Evolutionary conservation across 352 stramenopile genomes (phyloP).

Genomic region (Globisporangium ultimum): DNA sequence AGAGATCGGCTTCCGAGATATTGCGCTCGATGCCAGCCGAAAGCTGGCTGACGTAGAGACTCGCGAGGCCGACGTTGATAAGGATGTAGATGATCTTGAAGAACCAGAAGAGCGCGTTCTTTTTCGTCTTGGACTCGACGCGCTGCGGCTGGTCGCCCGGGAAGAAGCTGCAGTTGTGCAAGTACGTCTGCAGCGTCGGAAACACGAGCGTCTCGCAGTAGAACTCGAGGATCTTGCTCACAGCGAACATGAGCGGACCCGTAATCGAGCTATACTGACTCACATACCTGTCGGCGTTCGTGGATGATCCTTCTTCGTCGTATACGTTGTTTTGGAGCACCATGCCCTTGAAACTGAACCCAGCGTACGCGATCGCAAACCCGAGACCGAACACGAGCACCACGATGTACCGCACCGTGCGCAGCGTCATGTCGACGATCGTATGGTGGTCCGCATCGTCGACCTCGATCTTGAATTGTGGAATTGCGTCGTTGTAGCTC

Average conservation of each 20-base stretch:
- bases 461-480: slow-evolving; percentile 10
- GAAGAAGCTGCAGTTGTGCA: slow-evolving; percentile 23
- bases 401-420: slow-evolving; percentile 16
- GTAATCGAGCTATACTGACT: slow-evolving; percentile 16
- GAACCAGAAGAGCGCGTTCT: slow-evolving; percentile 16
- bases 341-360: slow-evolving; percentile 15
- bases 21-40: slow-evolving; percentile 11
- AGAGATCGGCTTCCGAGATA: slow-evolving; percentile 10
- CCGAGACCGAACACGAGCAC: slow-evolving; percentile 18
- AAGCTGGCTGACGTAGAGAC: slow-evolving; percentile 19
- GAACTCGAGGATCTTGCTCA: slow-evolving; percentile 18
- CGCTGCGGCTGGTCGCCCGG: slow-evolving; percentile 22
- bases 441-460: slow-evolving; percentile 19
- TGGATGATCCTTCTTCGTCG: slow-evolving; percentile 13
- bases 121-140: slow-evolving; percentile 17
- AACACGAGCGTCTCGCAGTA: slow-evolving; percentile 23
- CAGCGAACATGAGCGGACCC: slow-evolving; percentile 15
- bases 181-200: slow-evolving; percentile 19
- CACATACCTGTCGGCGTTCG: slow-evolving; percentile 9
- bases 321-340: slow-evolving; percentile 7
- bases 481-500: background rate
- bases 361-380: slow-evolving; percentile 3
- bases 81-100: slow-evolving; percentile 20
- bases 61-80: slow-evolving; percentile 21
- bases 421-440: slow-evolving; percentile 22